Conservation (phyloP, 192 early-diverging fungal genomes). For the Coemansia sp. region DNA sequence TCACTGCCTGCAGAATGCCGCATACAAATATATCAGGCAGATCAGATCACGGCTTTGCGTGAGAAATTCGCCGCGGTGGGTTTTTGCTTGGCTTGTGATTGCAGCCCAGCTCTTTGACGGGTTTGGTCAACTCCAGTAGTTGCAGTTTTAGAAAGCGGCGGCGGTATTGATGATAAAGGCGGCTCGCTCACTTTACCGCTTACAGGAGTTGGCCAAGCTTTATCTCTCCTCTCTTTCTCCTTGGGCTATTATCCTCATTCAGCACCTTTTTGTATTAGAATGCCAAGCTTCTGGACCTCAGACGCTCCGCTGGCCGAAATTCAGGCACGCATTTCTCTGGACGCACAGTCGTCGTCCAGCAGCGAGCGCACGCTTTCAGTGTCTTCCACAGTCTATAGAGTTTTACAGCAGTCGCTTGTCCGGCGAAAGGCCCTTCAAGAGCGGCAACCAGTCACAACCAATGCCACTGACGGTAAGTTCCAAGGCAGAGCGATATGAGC, state of each 20-base stretch:
- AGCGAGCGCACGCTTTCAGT: slow-evolving; percentile 14
- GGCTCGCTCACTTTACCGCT: too few species aligned
- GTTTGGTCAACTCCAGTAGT: too few species aligned
- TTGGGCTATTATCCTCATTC: not conserved
- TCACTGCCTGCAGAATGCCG: not conserved
- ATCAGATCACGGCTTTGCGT: not conserved
- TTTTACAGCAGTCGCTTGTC: slow-evolving; percentile 17
- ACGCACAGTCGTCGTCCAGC: not conserved
- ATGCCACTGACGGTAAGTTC: not conserved
- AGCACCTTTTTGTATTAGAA: not conserved
- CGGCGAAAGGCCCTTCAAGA: slow-evolving; percentile 16
- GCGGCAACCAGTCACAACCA: not conserved
- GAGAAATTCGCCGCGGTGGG: not conserved
- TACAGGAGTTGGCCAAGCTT: too few species aligned
- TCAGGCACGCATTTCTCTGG: slow-evolving; percentile 27
- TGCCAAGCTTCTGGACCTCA: slow-evolving; percentile 51
- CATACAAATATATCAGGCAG: not conserved
- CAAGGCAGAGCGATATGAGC: not conserved
- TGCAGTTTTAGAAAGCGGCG: not conserved
- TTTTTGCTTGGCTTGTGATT: not conserved
- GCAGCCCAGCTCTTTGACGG: too few species aligned
- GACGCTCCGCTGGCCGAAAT: slow-evolving; percentile 42
- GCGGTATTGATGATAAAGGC: too few species aligned
- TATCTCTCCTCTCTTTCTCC: not conserved
- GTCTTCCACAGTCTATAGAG: slow-evolving; percentile 12